phyloP scores from a whole-genome alignment of 495 filamentous ascomycete genomes.

The Opeltia flavorubescens region DNA sequence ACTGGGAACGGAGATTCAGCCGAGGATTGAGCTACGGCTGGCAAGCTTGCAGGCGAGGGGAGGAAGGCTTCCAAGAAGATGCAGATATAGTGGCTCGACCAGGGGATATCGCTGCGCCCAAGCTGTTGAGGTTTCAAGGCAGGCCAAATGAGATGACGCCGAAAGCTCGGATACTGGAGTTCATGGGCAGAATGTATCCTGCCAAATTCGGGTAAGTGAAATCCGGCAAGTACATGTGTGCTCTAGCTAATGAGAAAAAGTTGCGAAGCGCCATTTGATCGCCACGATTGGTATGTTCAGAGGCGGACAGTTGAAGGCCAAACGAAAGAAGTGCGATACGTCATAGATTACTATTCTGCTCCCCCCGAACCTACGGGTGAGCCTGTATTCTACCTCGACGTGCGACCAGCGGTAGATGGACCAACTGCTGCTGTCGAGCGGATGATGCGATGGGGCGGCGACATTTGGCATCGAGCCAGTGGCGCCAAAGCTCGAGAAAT shows the following conservation, averaged over 20 bases:
- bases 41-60: conserved; percentile 59
- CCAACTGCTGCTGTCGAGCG: conserved; percentile 72
- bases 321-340: conserved; percentile 69
- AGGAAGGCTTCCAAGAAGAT: conserved; percentile 35
- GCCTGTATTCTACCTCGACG: conserved; percentile 93
- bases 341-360: conserved; percentile 95
- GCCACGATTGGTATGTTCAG: conserved; percentile 91
- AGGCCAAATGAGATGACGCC: conserved; percentile 79
- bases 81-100: conserved; percentile 23
- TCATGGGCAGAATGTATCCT: conserved; percentile 68
- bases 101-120: conserved; percentile 39
- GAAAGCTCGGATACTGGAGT: conserved; percentile 68
- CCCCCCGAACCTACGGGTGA: conserved; percentile 78
- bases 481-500: conserved; percentile 43
- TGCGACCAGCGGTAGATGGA: conserved; percentile 81
- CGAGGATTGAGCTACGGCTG: conserved; percentile 57
- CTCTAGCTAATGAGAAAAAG: conserved; percentile 23
- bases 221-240: not conserved
- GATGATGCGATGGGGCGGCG: conserved; percentile 75
- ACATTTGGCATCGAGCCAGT: conserved; percentile 84
- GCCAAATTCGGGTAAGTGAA: conserved; percentile 51
- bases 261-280: conserved; percentile 81
- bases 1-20: conserved; percentile 78
- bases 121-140: conserved; percentile 74
- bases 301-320: conserved; percentile 44